Base-by-base conservation (phyloP, 1,139 yeast species). In the Diutina mesorugosa region DNA sequence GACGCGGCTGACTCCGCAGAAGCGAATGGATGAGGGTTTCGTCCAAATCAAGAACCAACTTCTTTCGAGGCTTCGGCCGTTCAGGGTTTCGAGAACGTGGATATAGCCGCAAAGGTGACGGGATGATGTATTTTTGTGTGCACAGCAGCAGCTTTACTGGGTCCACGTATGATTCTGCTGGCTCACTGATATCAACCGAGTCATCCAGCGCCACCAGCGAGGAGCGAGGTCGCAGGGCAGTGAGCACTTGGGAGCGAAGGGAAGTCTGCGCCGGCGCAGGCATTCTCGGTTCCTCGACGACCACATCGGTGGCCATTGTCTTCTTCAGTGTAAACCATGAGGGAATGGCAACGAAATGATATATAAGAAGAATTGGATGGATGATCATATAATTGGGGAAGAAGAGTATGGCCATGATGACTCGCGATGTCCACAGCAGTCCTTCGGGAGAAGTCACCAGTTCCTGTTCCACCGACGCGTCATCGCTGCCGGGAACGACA, bases 11-110 rank as follows among this genome's bases (percentile, higher is more conserved):
- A 54, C 80, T 82, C 58, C 95, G 76, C 2, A 95, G 84, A 57
- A 90, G 76, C 1, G 98, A 90, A 67, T 93, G 99, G 58, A 93
- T 90, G 58, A 93, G 72, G 0, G 99, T 93, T 66, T 93, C 99
- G 69, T 93, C 99, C 46, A 93, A 77, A 67, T 93, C 99, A 35
- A 93, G 73, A 0, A 93, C 85, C 51, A 93, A 75, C 1, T 91
- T 86, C 67, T 91, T 93, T 61, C 75, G 74, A 56, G 63, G 67
- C 41, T 72, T 63, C 55, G 61, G 67, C 57, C 67, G 70, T 14
- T 69, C 70, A 1, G 79, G 80, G 64, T 76, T 73, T 51, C 80
- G 62, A 6, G 72, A 67, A 28, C 76, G 67, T 6, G 81, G 81
- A 59, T 71, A 73, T 55, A 77, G 66, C 60, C 80, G 60, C 57